These are phyloP conservation scores for Diaporthe destruens DNA, from an alignment of 2,329 filamentous ascomycete species.

Conservation along the genomic window DNA sequence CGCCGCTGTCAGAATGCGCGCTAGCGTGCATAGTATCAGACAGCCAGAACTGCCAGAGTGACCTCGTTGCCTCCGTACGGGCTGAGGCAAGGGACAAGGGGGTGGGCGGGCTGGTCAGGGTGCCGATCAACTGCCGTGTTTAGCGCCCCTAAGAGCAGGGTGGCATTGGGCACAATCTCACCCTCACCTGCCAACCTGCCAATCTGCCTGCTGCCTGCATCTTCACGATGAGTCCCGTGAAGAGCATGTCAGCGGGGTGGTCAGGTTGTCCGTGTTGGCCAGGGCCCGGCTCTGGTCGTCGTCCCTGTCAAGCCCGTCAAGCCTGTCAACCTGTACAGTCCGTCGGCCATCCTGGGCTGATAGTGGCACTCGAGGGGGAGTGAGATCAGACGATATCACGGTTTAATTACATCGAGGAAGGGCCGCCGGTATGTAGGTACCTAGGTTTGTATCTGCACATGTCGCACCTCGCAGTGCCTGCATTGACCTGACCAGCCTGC, in stretches of 20 bases:
- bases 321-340: too few species aligned
- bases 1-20: constrained; percentile 22
- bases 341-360: constrained; percentile 8
- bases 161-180: constrained; percentile 34
- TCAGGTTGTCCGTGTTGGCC: neutral
- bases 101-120: constrained; percentile 16
- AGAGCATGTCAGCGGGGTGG: constrained; percentile 18
- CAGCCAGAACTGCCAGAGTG: too few species aligned
- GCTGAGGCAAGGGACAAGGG: constrained; percentile 16
- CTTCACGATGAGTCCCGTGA: constrained; percentile 17
- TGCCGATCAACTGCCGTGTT: constrained; percentile 33
- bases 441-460: too few species aligned
- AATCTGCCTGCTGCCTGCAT: too few species aligned
- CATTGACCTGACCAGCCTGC: constrained; percentile 14
- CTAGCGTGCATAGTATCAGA: neutral
- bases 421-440: neutral
- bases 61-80: too few species aligned
- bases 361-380: constrained; percentile 12
- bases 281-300: constrained; percentile 10
- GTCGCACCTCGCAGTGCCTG: too few species aligned
- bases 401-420: constrained; percentile 32
- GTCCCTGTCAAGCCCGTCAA: too few species aligned
- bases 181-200: too few species aligned
- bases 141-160: constrained; percentile 30
- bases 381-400: constrained; percentile 32